Evolutionary conservation across 306 rosid species (phyloP), one percentile per base, ranked within the genome.

Genomic region (Astragalus membranaceus): DNA sequence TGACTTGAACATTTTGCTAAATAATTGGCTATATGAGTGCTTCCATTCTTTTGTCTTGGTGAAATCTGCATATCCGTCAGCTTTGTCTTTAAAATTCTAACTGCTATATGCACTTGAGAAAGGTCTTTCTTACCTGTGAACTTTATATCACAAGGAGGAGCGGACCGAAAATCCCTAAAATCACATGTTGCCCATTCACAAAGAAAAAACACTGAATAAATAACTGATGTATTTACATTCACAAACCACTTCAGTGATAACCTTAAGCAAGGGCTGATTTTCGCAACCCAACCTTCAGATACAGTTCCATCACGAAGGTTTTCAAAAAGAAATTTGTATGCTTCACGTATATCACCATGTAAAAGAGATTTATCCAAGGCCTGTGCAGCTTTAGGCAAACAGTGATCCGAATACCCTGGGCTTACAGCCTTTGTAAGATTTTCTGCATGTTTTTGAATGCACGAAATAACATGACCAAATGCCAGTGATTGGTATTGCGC

Each of bases 181-280:
- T 84, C 90, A 85, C 96, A 93, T 57, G 98, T 87, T 75, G 97
- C 98, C 98, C 98, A 93, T 82, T 93, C 98, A 41, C 97, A 93
- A 16, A 93, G 88, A 76, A 89, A 93, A 82, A 93, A 93, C 46
- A 90, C 92, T n/a, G 97, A 86, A 79, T 81, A 85, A 75, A 87
- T 63, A 76, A 86, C 82, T 49, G 91, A 75, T 72, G 77, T 49
- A 77, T 64, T 84, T 72, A 85, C 85, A 64, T 81, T 79, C 75
- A 81, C 83, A 78, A 90, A 80, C 96, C 96, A 88, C 78, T 86
- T 93, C 84, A 90, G 66, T 1, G 97, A 88, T 77, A 89, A 82
- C 80, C 86, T 88, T 76, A 93, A 87, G 82, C 88, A 82, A 12
- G 86, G 84, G 84, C 93, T 86, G 62, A 90, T 92, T 85, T 87